A percentile compares a stretch with the other conserved stretches of the same genome.
These are phyloP conservation scores for Ophiostoma sp. DNA, from an alignment of 2,329 filamentous ascomycete genomes.

Conservation along the genomic window DNA sequence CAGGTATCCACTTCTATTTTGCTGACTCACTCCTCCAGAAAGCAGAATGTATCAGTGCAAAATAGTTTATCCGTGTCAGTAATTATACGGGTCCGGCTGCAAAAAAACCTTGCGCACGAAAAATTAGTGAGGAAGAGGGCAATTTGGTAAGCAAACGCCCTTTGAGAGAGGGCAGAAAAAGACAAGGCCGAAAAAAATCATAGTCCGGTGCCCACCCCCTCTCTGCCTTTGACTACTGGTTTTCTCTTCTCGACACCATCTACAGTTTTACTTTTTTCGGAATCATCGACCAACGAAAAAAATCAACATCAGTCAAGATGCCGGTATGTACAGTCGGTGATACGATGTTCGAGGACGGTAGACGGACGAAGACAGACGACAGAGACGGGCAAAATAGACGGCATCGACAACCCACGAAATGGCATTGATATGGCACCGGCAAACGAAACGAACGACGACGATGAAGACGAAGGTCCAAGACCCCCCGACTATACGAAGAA, in stretches of 20 bases:
- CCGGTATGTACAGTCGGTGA: conserved; percentile 34
- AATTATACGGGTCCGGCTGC: neutral
- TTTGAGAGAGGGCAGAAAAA: neutral
- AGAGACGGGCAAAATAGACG: conserved; percentile 4
- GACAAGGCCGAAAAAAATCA: conserved; percentile 21
- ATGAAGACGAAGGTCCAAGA: neutral
- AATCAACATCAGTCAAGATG: conserved; percentile 37
- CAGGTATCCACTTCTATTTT: neutral
- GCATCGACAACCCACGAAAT: neutral
- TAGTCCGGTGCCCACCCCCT: conserved; percentile 21
- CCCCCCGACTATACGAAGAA: neutral
- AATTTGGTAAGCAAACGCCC: conserved; percentile 14
- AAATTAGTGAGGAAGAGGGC: conserved; percentile 18
- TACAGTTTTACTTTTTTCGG: conserved; percentile 27
- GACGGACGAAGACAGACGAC: neutral
- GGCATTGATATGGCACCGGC: neutral
- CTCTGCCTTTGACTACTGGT: conserved; percentile 20
- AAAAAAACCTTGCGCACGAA: conserved; percentile 25
- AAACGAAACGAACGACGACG: neutral
- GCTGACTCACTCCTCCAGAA: neutral
- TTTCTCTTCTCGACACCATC: conserved; percentile 28
- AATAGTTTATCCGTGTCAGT: conserved; percentile 20
- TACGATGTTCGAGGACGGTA: neutral
- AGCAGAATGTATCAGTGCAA: neutral
- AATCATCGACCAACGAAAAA: conserved; percentile 31